These are phyloP conservation scores for Spongispora temasekensis DNA, from an alignment of 1,284 basidiomycete species.

Conservation along the genomic window DNA sequence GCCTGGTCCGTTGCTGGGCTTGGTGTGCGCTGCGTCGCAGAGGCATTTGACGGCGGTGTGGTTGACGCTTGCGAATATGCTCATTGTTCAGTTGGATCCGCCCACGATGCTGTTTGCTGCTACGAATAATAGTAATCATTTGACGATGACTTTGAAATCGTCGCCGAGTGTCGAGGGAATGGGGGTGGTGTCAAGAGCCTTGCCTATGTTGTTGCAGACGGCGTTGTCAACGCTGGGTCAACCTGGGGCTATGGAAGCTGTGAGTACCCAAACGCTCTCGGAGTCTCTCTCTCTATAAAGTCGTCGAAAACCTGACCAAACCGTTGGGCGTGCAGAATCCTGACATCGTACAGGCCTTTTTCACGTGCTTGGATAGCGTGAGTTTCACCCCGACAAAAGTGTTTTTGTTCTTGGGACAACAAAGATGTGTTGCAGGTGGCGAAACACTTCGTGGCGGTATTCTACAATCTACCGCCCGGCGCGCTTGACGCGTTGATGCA, in stretches of 20 bases:
- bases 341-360: constrained; percentile 87
- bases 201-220: constrained; percentile 64
- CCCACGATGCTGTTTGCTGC: too few species aligned
- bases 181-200: constrained; percentile 50
- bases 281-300: too few species aligned
- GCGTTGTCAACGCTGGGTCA: constrained; percentile 57
- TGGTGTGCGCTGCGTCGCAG: constrained; percentile 76
- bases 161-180: constrained; percentile 44
- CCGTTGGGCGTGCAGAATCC: constrained; percentile 63
- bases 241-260: constrained; percentile 69
- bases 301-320: constrained; percentile 15
- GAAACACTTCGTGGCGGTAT: constrained; percentile 69
- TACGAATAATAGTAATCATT: too few species aligned
- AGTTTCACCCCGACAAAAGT: constrained; percentile 17
- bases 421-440: constrained; percentile 50
- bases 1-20: constrained; percentile 73
- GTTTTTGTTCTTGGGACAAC: background rate
- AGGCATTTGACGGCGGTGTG: constrained; percentile 75
- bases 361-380: constrained; percentile 75
- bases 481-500: constrained; percentile 72
- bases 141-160: constrained; percentile 44
- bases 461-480: constrained; percentile 68
- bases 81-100: constrained; percentile 79
- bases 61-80: constrained; percentile 77
- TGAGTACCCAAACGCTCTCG: too few species aligned